Base-by-base conservation (phyloP, 805 yeast genomes). In the Kluyveromyces dobzhanskii region DNA sequence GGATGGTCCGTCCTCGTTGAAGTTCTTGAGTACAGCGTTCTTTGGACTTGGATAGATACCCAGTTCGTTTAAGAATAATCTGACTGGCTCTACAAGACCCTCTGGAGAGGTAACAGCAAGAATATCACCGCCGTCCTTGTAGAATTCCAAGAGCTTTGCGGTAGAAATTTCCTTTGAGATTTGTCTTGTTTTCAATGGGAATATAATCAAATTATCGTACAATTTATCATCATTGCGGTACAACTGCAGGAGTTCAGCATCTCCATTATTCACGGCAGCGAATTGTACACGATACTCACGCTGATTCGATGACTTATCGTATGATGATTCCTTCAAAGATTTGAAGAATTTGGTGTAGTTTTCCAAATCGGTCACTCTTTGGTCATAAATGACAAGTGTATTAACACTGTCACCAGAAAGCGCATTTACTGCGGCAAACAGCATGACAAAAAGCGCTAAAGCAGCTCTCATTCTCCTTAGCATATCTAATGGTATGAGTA, bases 11-110 rank as follows among this genome's bases (percentile, higher is more conserved):
- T 51, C 49, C 42, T 59, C 55, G 63, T 85, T 85, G 58, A 82
- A 80, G 59, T 87, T 95, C 6, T 70, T 58, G 32, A 81, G 64
- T 39, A 66, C 59, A 57, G 75, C 78, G 37, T 76, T 80, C 54
- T 76, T 82, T 42, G 95, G 94, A 35, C 92, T 73, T 42, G 96
- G 84, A 51, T 69, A 75, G 37, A 92, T 78, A 24, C 96, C 98
- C 47, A 88, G 62, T 56, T 88, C 86, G 51, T 78, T 75, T 47
- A 85, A 71, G 51, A 82, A 80, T 3, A 72, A 64, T 44, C 85
- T 75, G 25, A 82, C 62, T 14, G 80, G 73, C 18, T 82, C 85
- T 29, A 80, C 75, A 12, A 70, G 53, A 13, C 72, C 74, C 7
- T 50, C 46, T 17, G 79, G 72, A 28, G 71, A 62, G 0, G 81